Percentiles rank a stretch among this genome's conserved stretches.
Conservation (phyloP, 805 yeast genomes). For the Saccharomycopsis schoenii region DNA sequence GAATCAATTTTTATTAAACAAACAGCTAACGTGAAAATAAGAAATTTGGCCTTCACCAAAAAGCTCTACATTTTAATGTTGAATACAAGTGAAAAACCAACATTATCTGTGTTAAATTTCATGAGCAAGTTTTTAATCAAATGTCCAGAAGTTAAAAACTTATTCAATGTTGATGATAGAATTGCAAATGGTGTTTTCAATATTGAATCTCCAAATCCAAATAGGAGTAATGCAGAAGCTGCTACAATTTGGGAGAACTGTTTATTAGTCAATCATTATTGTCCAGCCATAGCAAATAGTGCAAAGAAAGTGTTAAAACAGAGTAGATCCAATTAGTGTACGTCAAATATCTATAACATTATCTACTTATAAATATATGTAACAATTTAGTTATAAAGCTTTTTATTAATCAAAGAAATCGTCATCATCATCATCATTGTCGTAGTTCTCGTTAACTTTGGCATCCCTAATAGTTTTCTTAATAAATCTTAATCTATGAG, state of each 20-base stretch:
- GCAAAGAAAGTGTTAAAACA: constrained; percentile 34
- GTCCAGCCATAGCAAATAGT: constrained; percentile 71
- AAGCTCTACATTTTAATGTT: constrained; percentile 56
- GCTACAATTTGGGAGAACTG: constrained; percentile 88
- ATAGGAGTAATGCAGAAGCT: constrained; percentile 75
- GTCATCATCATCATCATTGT: constrained; percentile 34
- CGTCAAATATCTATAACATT: background rate
- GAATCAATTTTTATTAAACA: constrained; percentile 77
- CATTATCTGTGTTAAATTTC: constrained; percentile 68
- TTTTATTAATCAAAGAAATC: constrained; percentile 35
- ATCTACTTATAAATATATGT: background rate
- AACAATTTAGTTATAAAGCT: background rate
- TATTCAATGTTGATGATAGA: constrained; percentile 83
- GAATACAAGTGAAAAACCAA: constrained; percentile 82
- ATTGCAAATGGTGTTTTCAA: constrained; percentile 72
- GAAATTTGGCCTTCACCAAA: constrained; percentile 78
- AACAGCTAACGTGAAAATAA: constrained; percentile 50
- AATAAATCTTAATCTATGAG: constrained; percentile 42
- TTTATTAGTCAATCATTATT: constrained; percentile 70
- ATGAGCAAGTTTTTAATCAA: constrained; percentile 64
- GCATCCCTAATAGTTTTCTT: constrained; percentile 45
- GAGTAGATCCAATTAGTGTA: constrained; percentile 16
- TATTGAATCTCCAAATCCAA: constrained; percentile 54
- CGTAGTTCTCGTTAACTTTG: constrained; percentile 28
- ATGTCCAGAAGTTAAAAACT: constrained; percentile 61